Evolutionary conservation across 305 asterid genomes (phyloP).

Genomic region (Fraxinus dipetala): DNA sequence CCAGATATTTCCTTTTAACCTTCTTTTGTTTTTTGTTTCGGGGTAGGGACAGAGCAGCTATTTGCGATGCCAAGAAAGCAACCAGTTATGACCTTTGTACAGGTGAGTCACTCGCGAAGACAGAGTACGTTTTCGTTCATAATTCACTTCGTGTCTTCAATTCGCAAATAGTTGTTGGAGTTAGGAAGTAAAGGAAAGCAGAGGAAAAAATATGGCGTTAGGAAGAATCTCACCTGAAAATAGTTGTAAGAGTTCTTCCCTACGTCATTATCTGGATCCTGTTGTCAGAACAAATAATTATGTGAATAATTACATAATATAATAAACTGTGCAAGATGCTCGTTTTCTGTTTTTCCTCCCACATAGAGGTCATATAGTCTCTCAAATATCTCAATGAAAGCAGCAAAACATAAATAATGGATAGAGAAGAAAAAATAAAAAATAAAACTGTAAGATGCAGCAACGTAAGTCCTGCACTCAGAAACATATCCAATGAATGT

Average conservation of each 20-base stretch:
- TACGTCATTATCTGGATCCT: slow-evolving; percentile 88
- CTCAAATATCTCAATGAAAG: not conserved
- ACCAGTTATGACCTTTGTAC: not conserved
- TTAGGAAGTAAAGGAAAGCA: not conserved
- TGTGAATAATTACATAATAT: slow-evolving; percentile 11
- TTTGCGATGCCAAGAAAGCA: not conserved
- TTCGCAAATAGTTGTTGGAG: not conserved
- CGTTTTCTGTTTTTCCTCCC: not conserved
- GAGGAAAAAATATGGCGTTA: not conserved
- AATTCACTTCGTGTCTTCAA: not conserved
- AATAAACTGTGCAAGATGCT: not conserved
- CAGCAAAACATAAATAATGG: not conserved
- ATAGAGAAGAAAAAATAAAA: not conserved
- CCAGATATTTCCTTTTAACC: not conserved
- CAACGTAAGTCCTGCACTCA: not conserved
- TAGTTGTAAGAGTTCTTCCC: slow-evolving; percentile 92
- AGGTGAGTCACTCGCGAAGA: not conserved
- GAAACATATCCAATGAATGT: not conserved
- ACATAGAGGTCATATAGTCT: not conserved
- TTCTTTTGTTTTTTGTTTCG: not conserved
- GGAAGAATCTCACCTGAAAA: slow-evolving; percentile 52
- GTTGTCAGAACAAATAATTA: slow-evolving; percentile 27
- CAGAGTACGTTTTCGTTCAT: not conserved
- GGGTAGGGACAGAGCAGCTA: not conserved
- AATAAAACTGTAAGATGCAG: not conserved